Evolutionary conservation across 805 yeast species (phyloP), one percentile per base, ranked within the genome.

Genomic region (Yueomyces sp.): DNA sequence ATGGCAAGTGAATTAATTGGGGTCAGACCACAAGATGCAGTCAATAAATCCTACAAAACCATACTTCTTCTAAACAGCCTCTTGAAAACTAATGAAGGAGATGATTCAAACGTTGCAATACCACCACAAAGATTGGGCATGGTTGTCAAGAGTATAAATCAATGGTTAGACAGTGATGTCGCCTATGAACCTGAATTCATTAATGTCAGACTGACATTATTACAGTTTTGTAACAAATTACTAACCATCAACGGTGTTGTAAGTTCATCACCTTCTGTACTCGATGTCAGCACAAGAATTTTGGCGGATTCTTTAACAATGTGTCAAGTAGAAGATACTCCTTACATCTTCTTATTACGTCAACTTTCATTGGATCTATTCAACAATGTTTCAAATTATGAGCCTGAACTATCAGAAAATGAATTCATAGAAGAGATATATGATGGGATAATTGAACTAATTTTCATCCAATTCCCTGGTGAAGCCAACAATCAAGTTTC

Each of bases 1-100:
- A 63, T 74, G n/a, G 77, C 78, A 11, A 76, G 88, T 1, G 86
- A 80, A 50, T 55, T 82, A 26, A 63, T 81, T 40, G 85, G 86
- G 1, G 61, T 73, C 2, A 68, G 66, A 42, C 52, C 69, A 2
- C 42, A 59, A 0, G 72, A 72, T 32, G 66, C 79, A 9, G 42
- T 68, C 5, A 40, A 53, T 2, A 55, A 55, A 2, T 81, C 81
- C 0, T 55, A 76, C 34, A 59, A 57, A 12, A 69, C 71, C 57
- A 46, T 82, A 3, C 62, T 76, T 1, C 50, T 79, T 3, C 60
- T 81, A 37, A 68, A 66, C 40, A 65, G 68, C 45, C 60, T 66
- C 48, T 65, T 76, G 45, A 27, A 40, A 2, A 11, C 8, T 0
- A 29, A 39, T 19, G 49, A 49, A 26, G 47, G 47, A 3, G 52